phyloP scores from a whole-genome alignment of 2,329 filamentous ascomycete species.

The Fonsecaea monophora region DNA sequence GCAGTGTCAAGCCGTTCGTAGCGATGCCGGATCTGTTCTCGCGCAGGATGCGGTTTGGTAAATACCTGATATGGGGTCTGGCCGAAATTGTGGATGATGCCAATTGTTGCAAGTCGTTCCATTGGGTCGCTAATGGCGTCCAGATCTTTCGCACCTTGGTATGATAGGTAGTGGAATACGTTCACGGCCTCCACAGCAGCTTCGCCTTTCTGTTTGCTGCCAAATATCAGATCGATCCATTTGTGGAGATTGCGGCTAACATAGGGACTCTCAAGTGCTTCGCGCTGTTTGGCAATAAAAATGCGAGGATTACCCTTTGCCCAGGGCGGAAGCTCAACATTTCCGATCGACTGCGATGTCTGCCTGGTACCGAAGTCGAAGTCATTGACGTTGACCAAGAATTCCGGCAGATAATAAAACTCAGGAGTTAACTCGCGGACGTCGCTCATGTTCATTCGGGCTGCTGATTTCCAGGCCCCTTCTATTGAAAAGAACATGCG shows the following conservation, averaged over 20 bases:
- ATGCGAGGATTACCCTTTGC: slow-evolving; percentile 95
- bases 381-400: slow-evolving; percentile 88
- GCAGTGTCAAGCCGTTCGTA: slow-evolving; percentile 76
- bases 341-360: slow-evolving; percentile 79
- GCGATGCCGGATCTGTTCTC: slow-evolving; percentile 71
- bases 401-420: slow-evolving; percentile 96
- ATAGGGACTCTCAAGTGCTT: slow-evolving; percentile 90
- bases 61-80: slow-evolving; percentile 98
- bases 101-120: slow-evolving; percentile 85
- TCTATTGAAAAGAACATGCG: slow-evolving; percentile 92
- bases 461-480: slow-evolving; percentile 89
- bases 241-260: slow-evolving; percentile 88
- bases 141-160: slow-evolving; percentile 89
- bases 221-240: slow-evolving; percentile 97
- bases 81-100: slow-evolving; percentile 97
- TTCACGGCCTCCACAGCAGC: slow-evolving; percentile 90
- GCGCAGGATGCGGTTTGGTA: slow-evolving; percentile 75
- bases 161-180: slow-evolving; percentile 94
- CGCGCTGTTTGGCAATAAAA: slow-evolving; percentile 94
- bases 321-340: slow-evolving; percentile 92
- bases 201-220: slow-evolving; percentile 90
- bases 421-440: slow-evolving; percentile 94
- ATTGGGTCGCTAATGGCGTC: slow-evolving; percentile 89
- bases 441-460: slow-evolving; percentile 87
- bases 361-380: slow-evolving; percentile 93